Evolutionary conservation across 768 basidiomycete genomes (phyloP), one percentile per base, ranked within the genome.

Genomic region (Botryobasidium botryosum): DNA sequence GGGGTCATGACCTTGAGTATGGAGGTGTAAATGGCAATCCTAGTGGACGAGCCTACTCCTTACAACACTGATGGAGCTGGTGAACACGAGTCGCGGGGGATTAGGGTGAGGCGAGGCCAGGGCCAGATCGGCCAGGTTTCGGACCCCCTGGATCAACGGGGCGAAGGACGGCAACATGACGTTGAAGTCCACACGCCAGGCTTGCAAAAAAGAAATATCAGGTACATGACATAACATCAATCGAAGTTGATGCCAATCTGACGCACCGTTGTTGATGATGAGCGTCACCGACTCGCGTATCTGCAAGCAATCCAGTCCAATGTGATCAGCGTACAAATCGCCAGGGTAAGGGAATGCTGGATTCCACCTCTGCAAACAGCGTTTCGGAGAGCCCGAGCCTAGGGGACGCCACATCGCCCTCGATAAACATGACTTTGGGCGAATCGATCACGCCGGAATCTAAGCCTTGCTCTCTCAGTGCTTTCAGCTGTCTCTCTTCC

Each of bases 121-220:
- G 12, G 49, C 49, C 43, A 50, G 15, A 28, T 50, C 49, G 20
- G 50, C 35, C 6, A 50, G 49, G 4, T 40, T 50, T 6, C 49
- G 23, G 5, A 50, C 39, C 3, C 49, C 27, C 12, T 31, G 26
- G 26, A 47, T 48, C 27, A 47, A 6, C 17, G 44, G 44, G 5
- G 13, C 35, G 21, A 45, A 45, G 5, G 44, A 45, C 6, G 6
- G 4, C 17, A 50, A 36, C 10, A 18, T 29, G 15, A 50, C 5
- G 35, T 50, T 50, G 49, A 50, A 50, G 27, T 50, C 26, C 17
- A 50, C 24, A 10, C 32, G 46, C 49, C 49, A 50, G n/a, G 49
- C 49, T 38, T n/a, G n/a, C n/a, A n/a, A n/a, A n/a, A n/a, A n/a
- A n/a, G n/a, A n/a, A n/a, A n/a, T n/a, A n/a, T n/a, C n/a, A n/a